These are phyloP conservation scores for Talaromyces amestolkiae DNA, from an alignment of 2,329 filamentous ascomycete genomes.

Conservation along the genomic window DNA sequence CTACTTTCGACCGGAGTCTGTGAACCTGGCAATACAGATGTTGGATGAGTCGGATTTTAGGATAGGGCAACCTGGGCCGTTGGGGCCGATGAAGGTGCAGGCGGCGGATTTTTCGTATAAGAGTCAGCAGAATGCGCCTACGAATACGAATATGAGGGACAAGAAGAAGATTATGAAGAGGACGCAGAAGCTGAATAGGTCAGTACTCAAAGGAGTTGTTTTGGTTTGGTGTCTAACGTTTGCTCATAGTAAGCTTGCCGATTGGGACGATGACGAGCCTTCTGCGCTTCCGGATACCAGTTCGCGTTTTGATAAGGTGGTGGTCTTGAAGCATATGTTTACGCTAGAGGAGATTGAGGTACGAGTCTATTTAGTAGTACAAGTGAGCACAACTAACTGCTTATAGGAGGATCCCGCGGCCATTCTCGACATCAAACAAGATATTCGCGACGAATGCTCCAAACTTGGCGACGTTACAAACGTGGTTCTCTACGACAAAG, in stretches of 20 bases:
- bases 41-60: conserved; percentile 67
- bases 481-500: conserved; percentile 84
- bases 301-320: conserved; percentile 70
- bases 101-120: conserved; percentile 90
- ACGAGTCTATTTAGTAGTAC: not conserved
- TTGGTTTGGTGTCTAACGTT: not conserved
- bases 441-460: conserved; percentile 83
- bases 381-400: conserved; percentile 22
- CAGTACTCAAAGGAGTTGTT: conserved; percentile 22
- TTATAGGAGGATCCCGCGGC: conserved; percentile 70
- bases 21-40: conserved; percentile 61
- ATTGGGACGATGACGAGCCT: conserved; percentile 91
- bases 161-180: conserved; percentile 89
- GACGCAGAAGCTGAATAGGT: conserved; percentile 79
- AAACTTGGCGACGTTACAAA: conserved; percentile 88
- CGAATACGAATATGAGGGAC: conserved; percentile 60
- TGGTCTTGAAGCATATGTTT: conserved; percentile 92
- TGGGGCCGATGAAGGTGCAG: conserved; percentile 73
- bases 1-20: conserved; percentile 94
- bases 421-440: conserved; percentile 88
- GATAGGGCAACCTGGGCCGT: conserved; percentile 52
- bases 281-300: conserved; percentile 56
- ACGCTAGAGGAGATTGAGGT: conserved; percentile 75
- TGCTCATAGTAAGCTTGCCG: conserved; percentile 71
- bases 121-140: conserved; percentile 67